These are phyloP conservation scores for Austroboletus niveus DNA, from an alignment of 1,284 basidiomycete species.

Conservation along the genomic window DNA sequence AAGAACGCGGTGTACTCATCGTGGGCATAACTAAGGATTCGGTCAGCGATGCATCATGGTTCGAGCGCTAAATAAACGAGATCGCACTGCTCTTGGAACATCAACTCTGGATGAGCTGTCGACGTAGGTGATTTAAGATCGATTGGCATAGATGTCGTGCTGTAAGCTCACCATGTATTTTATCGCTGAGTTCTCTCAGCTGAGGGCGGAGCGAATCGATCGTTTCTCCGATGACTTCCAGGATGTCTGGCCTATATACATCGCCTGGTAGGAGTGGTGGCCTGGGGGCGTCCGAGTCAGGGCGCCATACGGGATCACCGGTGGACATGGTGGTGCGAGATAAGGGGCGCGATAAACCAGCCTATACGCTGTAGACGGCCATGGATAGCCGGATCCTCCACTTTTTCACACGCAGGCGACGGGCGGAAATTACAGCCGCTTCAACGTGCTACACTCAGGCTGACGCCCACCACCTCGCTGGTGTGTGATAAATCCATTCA, in stretches of 20 bases:
- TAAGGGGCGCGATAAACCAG: no score
- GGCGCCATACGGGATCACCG: slow-evolving; percentile 25
- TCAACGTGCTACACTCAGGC: no score
- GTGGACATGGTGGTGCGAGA: no score
- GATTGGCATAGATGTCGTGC: background rate
- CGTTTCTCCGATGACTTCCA: slow-evolving; percentile 55
- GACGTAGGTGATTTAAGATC: background rate
- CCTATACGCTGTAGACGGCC: no score
- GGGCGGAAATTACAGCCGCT: no score
- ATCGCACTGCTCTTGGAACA: slow-evolving; percentile 54
- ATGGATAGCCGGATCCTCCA: no score
- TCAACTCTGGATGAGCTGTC: slow-evolving; percentile 60
- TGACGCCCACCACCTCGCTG: no score
- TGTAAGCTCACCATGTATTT: slow-evolving; percentile 56
- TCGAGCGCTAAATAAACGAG: background rate
- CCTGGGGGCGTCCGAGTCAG: slow-evolving; percentile 17
- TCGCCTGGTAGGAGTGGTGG: slow-evolving; percentile 22
- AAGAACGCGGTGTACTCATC: slow-evolving; percentile 59
- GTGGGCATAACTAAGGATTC: slow-evolving; percentile 47
- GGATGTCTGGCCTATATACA: slow-evolving; percentile 38
- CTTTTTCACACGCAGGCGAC: no score
- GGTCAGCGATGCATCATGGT: slow-evolving; percentile 4
- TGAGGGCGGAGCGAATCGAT: slow-evolving; percentile 54
- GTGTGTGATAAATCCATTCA: no score
- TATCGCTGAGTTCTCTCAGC: slow-evolving; percentile 62